A percentile compares a stretch with the other conserved stretches of the same genome.
Conservation (phyloP, 257 asterid species). For the Henckelia pumila region DNA sequence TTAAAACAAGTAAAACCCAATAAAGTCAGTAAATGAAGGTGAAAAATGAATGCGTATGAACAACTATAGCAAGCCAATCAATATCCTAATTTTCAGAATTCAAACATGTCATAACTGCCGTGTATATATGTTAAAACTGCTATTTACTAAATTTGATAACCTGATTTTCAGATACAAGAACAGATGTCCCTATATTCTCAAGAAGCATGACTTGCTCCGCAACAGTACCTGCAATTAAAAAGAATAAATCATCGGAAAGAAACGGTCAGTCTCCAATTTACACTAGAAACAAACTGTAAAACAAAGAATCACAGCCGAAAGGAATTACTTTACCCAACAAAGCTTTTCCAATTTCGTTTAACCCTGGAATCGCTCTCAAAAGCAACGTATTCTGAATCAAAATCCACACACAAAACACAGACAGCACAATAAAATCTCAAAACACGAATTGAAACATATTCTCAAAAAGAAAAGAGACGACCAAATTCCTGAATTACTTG, state of each 20-base stretch:
- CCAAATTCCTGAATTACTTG: conserved; percentile 44
- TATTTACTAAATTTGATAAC: conserved; percentile 31
- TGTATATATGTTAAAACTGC: background rate
- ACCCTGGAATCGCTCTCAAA: conserved; percentile 91
- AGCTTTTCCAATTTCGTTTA: conserved; percentile 78
- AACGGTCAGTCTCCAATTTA: background rate
- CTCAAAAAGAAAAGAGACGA: background rate
- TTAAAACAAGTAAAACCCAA: conserved; percentile 14
- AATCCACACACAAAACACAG: background rate
- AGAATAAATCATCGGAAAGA: background rate
- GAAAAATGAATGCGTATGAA: background rate
- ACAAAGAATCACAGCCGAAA: background rate
- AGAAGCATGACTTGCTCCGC: conserved; percentile 95
- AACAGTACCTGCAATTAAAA: conserved; percentile 58
- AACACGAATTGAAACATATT: background rate
- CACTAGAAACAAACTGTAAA: background rate
- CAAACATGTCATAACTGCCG: background rate
- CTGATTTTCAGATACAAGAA: conserved; percentile 84
- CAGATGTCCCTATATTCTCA: conserved; percentile 94
- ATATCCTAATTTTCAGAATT: background rate
- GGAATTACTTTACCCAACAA: conserved; percentile 53
- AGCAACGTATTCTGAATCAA: conserved; percentile 71
- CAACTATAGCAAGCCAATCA: background rate
- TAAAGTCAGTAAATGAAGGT: background rate
- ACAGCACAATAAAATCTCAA: background rate